A percentile compares a stretch with the other conserved stretches of the same genome.
phyloP scores from a whole-genome alignment of 176 grass and related monocot genomes.

The Phragmites australis region DNA sequence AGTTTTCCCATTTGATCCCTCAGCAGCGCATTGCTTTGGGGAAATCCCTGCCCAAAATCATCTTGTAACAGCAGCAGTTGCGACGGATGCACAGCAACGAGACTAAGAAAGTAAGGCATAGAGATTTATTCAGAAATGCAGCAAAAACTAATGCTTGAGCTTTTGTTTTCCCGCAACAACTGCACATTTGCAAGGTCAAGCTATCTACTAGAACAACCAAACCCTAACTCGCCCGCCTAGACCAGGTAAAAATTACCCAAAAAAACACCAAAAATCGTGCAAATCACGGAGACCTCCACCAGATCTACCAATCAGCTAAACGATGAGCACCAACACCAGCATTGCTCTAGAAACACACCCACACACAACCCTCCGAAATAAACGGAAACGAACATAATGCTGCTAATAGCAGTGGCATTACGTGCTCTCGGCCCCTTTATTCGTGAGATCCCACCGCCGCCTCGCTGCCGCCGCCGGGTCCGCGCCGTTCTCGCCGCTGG shows the following conservation, averaged over 20 bases:
- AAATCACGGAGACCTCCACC: neutral
- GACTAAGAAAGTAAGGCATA: neutral
- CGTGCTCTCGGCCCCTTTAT: slow-evolving; percentile 42
- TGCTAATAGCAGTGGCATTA: neutral
- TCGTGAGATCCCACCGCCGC: slow-evolving; percentile 56
- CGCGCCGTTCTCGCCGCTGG: slow-evolving; percentile 40
- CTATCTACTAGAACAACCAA: slow-evolving; percentile 19
- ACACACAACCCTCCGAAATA: neutral
- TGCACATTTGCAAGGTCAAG: neutral
- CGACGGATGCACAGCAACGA: neutral
- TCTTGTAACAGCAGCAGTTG: neutral
- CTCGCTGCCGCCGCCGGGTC: slow-evolving; percentile 49
- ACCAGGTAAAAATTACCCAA: neutral
- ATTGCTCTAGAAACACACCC: slow-evolving; percentile 6
- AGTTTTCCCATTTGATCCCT: neutral
- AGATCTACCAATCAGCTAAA: slow-evolving; percentile 27
- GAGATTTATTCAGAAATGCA: neutral
- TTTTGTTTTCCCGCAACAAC: neutral
- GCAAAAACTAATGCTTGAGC: too few relatives aligned
- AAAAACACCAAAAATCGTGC: neutral
- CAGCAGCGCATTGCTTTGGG: neutral
- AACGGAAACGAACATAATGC: slow-evolving; percentile 20
- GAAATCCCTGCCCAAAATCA: neutral
- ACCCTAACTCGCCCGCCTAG: slow-evolving; percentile 36
- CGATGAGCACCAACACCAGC: neutral